These are phyloP conservation scores for Didymella arachidicola DNA, from an alignment of 2,329 filamentous ascomycete genomes.

Conservation along the genomic window DNA sequence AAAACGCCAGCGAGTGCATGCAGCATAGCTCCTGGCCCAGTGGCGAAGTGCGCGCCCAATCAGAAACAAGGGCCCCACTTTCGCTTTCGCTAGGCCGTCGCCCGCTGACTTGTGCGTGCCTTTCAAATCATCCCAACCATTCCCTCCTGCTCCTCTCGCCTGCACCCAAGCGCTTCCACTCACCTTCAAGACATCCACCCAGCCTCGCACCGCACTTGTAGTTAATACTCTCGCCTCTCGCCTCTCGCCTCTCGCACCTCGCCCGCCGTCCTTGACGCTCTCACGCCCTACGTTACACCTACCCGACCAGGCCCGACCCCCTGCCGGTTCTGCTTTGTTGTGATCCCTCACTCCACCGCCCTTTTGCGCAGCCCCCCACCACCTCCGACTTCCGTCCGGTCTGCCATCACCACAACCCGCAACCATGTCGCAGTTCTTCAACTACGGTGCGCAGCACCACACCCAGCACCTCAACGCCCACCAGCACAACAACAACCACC, in stretches of 20 bases:
- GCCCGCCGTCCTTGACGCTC: constrained; percentile 24
- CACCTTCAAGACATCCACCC: constrained; percentile 27
- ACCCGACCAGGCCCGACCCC: constrained; percentile 11
- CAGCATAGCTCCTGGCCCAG: constrained; percentile 4
- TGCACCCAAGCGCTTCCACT: constrained; percentile 24
- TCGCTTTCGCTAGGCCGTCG: constrained; percentile 22
- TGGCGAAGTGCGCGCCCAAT: constrained; percentile 29
- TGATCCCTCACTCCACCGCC: constrained; percentile 26
- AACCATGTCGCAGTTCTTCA: constrained; percentile 59
- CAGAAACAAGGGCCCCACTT: constrained; percentile 9
- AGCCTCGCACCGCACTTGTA: constrained; percentile 36
- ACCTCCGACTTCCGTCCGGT: constrained; percentile 26
- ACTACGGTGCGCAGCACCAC: constrained; percentile 58
- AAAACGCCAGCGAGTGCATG: constrained; percentile 7
- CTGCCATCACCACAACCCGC: constrained; percentile 28
- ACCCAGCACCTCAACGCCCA: constrained; percentile 60
- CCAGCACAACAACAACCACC: constrained; percentile 67
- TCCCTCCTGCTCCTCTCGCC: constrained; percentile 26
- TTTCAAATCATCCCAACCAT: constrained; percentile 28
- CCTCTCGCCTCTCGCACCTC: constrained; percentile 15
- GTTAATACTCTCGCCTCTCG: constrained; percentile 31
- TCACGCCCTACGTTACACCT: constrained; percentile 18
- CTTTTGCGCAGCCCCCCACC: constrained; percentile 30
- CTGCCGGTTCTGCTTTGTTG: constrained; percentile 36
- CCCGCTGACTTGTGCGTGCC: constrained; percentile 27